Base-by-base conservation (phyloP, 306 rosid genomes). In the Hylodesmum podocarpum region DNA sequence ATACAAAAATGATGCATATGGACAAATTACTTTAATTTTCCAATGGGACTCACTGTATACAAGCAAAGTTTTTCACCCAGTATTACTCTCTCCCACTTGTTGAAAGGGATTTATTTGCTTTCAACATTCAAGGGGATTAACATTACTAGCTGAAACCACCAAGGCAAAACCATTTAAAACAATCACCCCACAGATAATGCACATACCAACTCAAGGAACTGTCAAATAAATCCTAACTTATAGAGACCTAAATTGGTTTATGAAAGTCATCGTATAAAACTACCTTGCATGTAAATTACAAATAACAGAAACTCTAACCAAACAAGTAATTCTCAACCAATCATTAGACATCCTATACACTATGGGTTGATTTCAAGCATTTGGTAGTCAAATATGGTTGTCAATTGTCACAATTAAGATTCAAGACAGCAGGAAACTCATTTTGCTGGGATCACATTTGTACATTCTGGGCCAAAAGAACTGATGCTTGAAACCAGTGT, bases 311-410 rank as follows among this genome's bases (percentile, higher is more conserved):
- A 61, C n/a, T 19, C 55, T 8, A 29, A 39, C 39, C 7, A 28
- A 15, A n/a, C 64, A 59, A 59, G 58, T 53, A 33, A 50, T 41
- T 16, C 75, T 9, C 46, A 64, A 72, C 46, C 83, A 80, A 40
- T 8, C 33, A 34, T n/a, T 21, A 25, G 43, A 51, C 73, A 40
- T 29, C 3, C 49, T 50, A n/a, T 47, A 51, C 66, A 14, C 21
- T 19, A 24, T 64, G 14, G 14, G 12, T 44, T 3, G 47, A 43
- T 57, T 78, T 50, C 46, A 27, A 9, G 53, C 68, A 50, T 39
- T 39, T 12, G 13, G 21, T 9, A 8, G 10, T 28, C 12, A 65
- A 28, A 41, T 22, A 58, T 29, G 68, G 58, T 40, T 33, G 36
- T 33, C 36, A 33, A 6, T 33, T 41, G 78, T 41, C 69, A 73